Conservation (phyloP, 2,329 filamentous ascomycete genomes). For the Zasmidium citrigriseum region DNA sequence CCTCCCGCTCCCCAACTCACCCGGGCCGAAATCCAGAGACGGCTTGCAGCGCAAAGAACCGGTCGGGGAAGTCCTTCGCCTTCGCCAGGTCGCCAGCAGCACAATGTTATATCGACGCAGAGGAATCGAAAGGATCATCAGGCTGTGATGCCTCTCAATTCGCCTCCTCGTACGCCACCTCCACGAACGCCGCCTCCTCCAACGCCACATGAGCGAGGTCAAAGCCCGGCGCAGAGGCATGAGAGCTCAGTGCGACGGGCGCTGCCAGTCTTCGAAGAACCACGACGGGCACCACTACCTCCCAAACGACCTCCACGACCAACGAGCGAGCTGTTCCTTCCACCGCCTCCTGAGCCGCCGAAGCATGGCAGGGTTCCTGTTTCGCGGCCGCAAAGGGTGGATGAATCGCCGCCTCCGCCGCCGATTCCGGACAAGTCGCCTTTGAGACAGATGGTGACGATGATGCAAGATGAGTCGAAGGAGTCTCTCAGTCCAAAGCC, state of each 20-base stretch:
- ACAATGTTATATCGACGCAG: background rate
- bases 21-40: background rate
- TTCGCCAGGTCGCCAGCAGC: background rate
- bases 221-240: too few relatives aligned
- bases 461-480: background rate
- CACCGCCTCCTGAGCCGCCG: slow-evolving; percentile 3
- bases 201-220: background rate
- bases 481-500: background rate
- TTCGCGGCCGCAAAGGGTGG: background rate
- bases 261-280: slow-evolving; percentile 14
- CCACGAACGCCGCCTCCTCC: background rate
- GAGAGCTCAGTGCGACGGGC: background rate
- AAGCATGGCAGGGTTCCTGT: background rate
- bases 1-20: background rate
- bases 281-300: slow-evolving; percentile 19
- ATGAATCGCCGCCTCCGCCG: slow-evolving; percentile 15
- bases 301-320: slow-evolving; percentile 26
- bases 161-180: slow-evolving; percentile 1
- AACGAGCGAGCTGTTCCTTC: slow-evolving; percentile 20
- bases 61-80: too few relatives aligned
- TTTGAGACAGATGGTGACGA: background rate
- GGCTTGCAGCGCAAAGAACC: background rate
- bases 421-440: slow-evolving; percentile 21
- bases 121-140: background rate
- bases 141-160: background rate